Evolutionary conservation across 306 rosid genomes (phyloP), one percentile per base, ranked within the genome.

Genomic region (Pterocarpus santalinus): DNA sequence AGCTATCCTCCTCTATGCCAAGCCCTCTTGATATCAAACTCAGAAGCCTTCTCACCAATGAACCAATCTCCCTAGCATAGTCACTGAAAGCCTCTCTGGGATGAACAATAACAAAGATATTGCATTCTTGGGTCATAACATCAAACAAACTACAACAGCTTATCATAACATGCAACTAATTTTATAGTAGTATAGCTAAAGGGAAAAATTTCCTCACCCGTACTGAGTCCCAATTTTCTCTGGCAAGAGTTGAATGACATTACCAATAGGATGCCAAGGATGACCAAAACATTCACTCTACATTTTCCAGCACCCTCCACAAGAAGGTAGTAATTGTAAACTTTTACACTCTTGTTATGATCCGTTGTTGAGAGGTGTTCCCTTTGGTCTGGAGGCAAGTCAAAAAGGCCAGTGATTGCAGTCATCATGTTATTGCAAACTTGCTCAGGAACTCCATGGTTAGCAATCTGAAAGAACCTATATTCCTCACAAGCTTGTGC

Each of bases 231-330:
- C 86, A 47, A 62, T 39, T 14, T 81, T 75, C 66, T 78, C 8
- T 6, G 90, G 91, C 73, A 87, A 76, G 36, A 80, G 39, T 60
- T 41, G 16, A 36, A 58, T 67, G 70, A 82, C 44, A 69, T 85
- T 69, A 4, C 78, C 80, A 32, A 16, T 10, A n/a, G 86, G 90
- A 56, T 79, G 56, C 88, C 88, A 88, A 4, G 51, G 65, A 80
- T 88, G 90, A 16, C 32, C 4, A 57, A 90, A 87, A 68, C 69
- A 49, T 87, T 89, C 90, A 84, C 92, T 85, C 90, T 86, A 91
- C 82, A 84, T 85, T 0, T 61, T 73, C 89, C 88, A 1, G 28
- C 28, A 84, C 82, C 86, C 67, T 85, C 82, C 1, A 35, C 74
- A 6, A 85, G 51, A 41, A 85, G 80, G 62, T 76, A 62, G 44